Evolutionary conservation across 1,139 yeast species (phyloP).

Genomic region (Hansenula anomala): DNA sequence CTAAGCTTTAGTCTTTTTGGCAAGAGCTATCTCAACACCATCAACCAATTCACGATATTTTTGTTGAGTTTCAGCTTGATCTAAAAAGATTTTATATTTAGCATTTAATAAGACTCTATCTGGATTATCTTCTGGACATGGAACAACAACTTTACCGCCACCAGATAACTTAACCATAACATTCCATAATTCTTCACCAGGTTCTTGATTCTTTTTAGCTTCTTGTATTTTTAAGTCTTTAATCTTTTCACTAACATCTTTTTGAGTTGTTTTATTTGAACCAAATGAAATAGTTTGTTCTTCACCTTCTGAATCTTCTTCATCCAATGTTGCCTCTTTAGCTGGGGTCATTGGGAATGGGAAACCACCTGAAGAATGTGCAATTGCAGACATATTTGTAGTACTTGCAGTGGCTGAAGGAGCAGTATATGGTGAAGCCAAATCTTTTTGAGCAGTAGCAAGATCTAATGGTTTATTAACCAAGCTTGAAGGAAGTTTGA

Average conservation of each 20-base stretch:
- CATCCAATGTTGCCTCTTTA: constrained; percentile 16
- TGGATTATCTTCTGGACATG: constrained; percentile 50
- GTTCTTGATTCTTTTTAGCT: constrained; percentile 12
- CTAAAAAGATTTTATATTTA: constrained; percentile 81
- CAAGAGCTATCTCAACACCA: constrained; percentile 38
- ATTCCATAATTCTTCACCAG: constrained; percentile 71
- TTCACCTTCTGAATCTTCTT: constrained; percentile 35
- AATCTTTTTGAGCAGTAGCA: constrained; percentile 10
- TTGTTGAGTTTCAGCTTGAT: constrained; percentile 79
- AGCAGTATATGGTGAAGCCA: constrained; percentile 69
- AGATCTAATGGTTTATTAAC: constrained; percentile 11
- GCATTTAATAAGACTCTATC: constrained; percentile 69
- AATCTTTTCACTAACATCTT: constrained; percentile 27
- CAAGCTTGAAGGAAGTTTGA: constrained; percentile 16
- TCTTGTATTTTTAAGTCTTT: constrained; percentile 21
- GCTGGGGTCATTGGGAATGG: constrained; percentile 54
- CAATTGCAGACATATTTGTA: constrained; percentile 52
- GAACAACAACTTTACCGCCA: constrained; percentile 72
- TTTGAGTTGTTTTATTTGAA: constrained; percentile 46
- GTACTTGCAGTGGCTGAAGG: constrained; percentile 64
- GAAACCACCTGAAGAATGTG: constrained; percentile 40
- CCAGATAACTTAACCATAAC: constrained; percentile 84
- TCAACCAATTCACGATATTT: constrained; percentile 71
- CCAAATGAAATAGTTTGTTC: constrained; percentile 57
- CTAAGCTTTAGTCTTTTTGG: constrained; percentile 6